These are phyloP conservation scores for Fusarium illudens DNA, from an alignment of 2,329 filamentous ascomycete genomes.

Conservation along the genomic window DNA sequence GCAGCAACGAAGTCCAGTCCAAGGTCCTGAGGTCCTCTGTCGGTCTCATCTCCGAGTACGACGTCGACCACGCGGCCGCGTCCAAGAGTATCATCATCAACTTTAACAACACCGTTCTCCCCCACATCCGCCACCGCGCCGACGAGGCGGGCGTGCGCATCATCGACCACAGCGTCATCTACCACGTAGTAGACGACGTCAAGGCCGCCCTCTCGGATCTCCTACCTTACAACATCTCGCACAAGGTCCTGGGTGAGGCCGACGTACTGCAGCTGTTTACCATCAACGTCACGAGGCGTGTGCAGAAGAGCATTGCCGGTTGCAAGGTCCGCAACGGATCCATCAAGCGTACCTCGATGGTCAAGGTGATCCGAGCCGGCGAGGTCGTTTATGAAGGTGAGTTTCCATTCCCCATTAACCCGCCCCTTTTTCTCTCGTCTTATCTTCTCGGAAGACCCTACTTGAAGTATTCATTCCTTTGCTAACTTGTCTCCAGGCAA, in stretches of 20 bases:
- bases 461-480: not conserved
- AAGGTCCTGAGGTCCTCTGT: slow-evolving; percentile 80
- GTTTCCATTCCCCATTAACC: slow-evolving; percentile 46
- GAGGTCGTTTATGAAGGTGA: slow-evolving; percentile 83
- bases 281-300: slow-evolving; percentile 78
- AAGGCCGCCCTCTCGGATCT: slow-evolving; percentile 73
- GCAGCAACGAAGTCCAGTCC: slow-evolving; percentile 83
- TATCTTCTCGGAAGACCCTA: not conserved
- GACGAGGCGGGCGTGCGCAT: slow-evolving; percentile 77
- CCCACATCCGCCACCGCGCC: slow-evolving; percentile 74
- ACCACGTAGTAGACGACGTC: slow-evolving; percentile 78
- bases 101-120: slow-evolving; percentile 80
- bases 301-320: slow-evolving; percentile 81
- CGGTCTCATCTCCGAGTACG: slow-evolving; percentile 82
- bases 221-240: slow-evolving; percentile 71
- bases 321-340: slow-evolving; percentile 86
- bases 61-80: slow-evolving; percentile 85
- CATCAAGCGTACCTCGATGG: slow-evolving; percentile 69
- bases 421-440: not conserved
- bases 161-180: slow-evolving; percentile 87
- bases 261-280: slow-evolving; percentile 85
- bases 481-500: slow-evolving; percentile 63
- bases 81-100: slow-evolving; percentile 81
- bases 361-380: slow-evolving; percentile 75
- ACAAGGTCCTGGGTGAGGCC: slow-evolving; percentile 84